Base-by-base conservation (phyloP, 2,329 filamentous ascomycete genomes). In the Escovopsis sp. region DNA sequence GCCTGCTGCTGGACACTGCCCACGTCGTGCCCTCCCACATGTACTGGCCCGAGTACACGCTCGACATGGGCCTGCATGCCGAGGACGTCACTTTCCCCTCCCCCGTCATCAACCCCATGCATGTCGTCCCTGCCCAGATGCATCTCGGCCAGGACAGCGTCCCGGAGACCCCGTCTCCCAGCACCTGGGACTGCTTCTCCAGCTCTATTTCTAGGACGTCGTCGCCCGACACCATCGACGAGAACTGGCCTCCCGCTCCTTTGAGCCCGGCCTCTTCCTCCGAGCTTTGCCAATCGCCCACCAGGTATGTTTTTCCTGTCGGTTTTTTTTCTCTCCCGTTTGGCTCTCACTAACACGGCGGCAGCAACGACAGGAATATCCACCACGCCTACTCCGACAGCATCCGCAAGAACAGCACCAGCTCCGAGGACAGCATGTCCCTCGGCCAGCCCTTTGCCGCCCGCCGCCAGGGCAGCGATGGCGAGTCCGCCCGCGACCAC, bases 401-500 rank as follows among this genome's bases (percentile, higher is more conserved):
- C 25, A 38, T 44, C 35, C 49, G 40, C 30, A 46, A 41, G 34
- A 46, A 44, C 31, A 27, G 38, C 5, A 37, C 45, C 15, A 45
- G 51, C 21, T 39, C 54, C 15, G n/a, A n/a, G 21, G 54, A 57
- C 4, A 55, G 59, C 17, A 36, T 39, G 28, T 34, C 55, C 26
- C 35, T 41, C 36, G 45, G 52, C 44, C 52, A 61, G 35, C 48
- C 62, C 32, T 68, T 65, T 47, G 45, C 49, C 35, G 51, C 59
- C 33, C 65, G 65, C 45, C 66, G 66, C 40, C 54, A 62, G 39
- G 63, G 59, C 51, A 62, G 56, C 39, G 69, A 73, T 31, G 64
- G 65, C 49, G 69, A 73, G 55, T 66, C 66, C 43, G 73, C 72
- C 23, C 59, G 74, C 50, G 71, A 76, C 53, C 77, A 87, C 54